Evolutionary conservation across 1,139 yeast genomes (phyloP).

Genomic region (Kodamaea suecica): DNA sequence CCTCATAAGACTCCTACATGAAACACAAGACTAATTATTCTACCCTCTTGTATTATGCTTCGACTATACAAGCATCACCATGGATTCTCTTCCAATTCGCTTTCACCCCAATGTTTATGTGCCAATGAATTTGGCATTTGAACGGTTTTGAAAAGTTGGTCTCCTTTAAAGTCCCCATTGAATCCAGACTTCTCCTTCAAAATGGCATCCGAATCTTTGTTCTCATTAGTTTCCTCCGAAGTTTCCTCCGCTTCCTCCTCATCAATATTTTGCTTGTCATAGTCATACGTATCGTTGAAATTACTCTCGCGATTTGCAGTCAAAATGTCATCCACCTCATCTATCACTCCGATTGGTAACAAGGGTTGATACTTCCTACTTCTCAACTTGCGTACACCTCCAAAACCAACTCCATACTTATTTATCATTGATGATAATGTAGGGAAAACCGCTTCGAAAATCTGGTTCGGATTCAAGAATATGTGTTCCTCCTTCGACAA

Average conservation of each 20-base stretch:
- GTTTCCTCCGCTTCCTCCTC: conserved; percentile 17
- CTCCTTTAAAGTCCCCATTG: conserved; percentile 35
- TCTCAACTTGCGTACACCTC: conserved; percentile 46
- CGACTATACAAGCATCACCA: conserved; percentile 33
- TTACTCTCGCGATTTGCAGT: conserved; percentile 29
- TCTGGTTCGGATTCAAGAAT: conserved; percentile 47
- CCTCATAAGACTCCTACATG: too few species aligned
- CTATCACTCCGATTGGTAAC: conserved; percentile 57
- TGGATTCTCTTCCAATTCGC: conserved; percentile 43
- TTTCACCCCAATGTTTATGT: conserved; percentile 49
- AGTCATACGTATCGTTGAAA: conserved; percentile 36
- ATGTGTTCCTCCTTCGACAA: conserved; percentile 41
- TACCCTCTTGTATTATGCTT: too few species aligned
- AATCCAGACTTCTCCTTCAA: conserved; percentile 10
- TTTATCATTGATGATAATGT: conserved; percentile 56
- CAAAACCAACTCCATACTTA: conserved; percentile 60
- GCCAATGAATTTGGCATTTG: conserved; percentile 50
- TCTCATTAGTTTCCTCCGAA: not conserved
- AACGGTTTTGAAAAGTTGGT: conserved; percentile 48
- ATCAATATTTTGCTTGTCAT: conserved; percentile 24
- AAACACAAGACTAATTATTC: not conserved
- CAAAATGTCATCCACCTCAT: conserved; percentile 58
- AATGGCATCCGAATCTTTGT: conserved; percentile 7
- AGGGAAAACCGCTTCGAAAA: conserved; percentile 56
- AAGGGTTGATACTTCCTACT: conserved; percentile 59